A percentile compares a stretch with the other conserved stretches of the same genome.
Evolutionary conservation across 202 grass and related monocot genomes (phyloP).

Genomic region (Dendrocalamus latiflorus): DNA sequence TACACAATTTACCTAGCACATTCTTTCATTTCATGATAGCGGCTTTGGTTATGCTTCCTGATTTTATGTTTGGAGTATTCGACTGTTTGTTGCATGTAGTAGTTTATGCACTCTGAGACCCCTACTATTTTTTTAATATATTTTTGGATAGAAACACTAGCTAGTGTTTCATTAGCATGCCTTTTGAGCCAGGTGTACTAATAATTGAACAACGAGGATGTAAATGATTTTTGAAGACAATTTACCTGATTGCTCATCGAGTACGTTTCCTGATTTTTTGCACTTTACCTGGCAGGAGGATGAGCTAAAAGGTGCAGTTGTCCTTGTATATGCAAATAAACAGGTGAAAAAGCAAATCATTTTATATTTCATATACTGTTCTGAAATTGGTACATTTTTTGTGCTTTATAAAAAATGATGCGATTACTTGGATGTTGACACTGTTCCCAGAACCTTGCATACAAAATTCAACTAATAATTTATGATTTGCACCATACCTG

Average conservation of each 20-base stretch:
- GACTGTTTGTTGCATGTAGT: not conserved
- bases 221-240: not conserved
- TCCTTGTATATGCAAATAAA: conserved; percentile 98
- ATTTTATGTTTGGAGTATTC: not conserved
- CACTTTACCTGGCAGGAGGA: conserved; percentile 68
- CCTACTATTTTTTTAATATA: not conserved
- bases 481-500: not conserved
- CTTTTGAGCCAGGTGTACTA: not conserved
- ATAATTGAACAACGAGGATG: not conserved
- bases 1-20: not conserved
- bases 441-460: not conserved
- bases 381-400: not conserved
- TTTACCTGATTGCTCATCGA: not conserved
- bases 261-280: conserved; percentile 15
- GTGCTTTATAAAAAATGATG: not conserved
- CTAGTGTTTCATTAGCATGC: not conserved
- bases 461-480: not conserved
- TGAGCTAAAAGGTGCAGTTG: conserved; percentile 87
- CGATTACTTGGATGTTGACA: not conserved
- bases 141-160: not conserved
- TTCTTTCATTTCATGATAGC: not conserved
- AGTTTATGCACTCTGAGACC: not conserved
- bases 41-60: not conserved
- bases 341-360: conserved; percentile 56
- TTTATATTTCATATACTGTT: not conserved